A percentile compares a stretch with the other conserved stretches of the same genome.
phyloP scores from a whole-genome alignment of 345 rosid genomes.

The Camelina laxa region DNA sequence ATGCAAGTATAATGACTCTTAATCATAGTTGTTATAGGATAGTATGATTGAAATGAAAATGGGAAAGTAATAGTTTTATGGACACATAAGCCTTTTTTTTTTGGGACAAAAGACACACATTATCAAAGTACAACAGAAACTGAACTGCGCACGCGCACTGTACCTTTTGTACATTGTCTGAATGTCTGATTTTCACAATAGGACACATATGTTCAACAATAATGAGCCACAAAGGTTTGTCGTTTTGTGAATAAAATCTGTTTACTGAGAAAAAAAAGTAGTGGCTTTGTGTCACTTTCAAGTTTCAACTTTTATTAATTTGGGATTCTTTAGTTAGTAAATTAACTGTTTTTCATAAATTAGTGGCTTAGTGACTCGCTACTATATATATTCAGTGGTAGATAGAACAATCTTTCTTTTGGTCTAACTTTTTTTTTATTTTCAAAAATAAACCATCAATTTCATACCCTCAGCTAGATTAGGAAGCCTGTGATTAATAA shows the following conservation, averaged over 20 bases:
- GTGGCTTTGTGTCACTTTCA: constrained; percentile 11
- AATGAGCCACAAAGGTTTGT: background rate
- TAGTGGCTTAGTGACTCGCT: background rate
- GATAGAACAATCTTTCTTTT: background rate
- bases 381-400: background rate
- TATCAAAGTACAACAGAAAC: background rate
- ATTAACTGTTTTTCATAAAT: background rate
- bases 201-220: background rate
- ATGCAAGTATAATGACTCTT: no score
- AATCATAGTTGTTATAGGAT: background rate
- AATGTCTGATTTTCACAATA: background rate
- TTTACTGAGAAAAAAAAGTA: background rate
- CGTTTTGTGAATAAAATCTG: background rate
- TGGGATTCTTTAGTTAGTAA: background rate
- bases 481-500: background rate
- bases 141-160: background rate
- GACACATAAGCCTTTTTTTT: no score
- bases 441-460: background rate
- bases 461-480: background rate
- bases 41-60: background rate
- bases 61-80: no score
- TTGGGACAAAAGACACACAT: background rate
- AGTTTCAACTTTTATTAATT: constrained; percentile 16
- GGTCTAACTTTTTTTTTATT: no score
- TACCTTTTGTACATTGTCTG: background rate